Evolutionary conservation across 2,329 filamentous ascomycete genomes (phyloP).

Genomic region (Pezizomycotina sp.): DNA sequence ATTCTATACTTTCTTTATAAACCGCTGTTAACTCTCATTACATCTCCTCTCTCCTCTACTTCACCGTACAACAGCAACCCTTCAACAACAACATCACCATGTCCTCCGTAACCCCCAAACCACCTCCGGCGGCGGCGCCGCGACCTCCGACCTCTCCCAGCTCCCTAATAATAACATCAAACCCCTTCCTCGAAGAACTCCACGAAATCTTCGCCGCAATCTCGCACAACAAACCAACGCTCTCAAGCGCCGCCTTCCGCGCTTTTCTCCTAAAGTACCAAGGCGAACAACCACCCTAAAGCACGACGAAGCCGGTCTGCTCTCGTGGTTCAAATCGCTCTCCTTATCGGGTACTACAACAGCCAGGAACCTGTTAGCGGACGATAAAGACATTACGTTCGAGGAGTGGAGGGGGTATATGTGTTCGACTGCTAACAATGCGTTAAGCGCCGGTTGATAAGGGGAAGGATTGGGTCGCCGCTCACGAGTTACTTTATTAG

Average conservation of each 20-base stretch:
- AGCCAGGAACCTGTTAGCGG: not conserved
- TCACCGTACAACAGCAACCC: no score
- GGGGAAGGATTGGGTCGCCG: slow-evolving; percentile 41
- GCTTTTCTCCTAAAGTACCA: not conserved
- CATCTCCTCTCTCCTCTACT: no score
- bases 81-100: no score
- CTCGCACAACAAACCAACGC: slow-evolving; percentile 2
- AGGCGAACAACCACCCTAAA: not conserved
- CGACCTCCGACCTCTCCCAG: slow-evolving; percentile 9
- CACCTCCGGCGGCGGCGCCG: slow-evolving; percentile 17
- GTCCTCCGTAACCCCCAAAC: no score
- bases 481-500: slow-evolving; percentile 56
- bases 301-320: slow-evolving; percentile 2
- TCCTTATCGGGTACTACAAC: not conserved
- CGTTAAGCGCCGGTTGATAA: slow-evolving; percentile 19
- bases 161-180: slow-evolving; percentile 16
- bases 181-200: slow-evolving; percentile 17
- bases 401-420: slow-evolving; percentile 18
- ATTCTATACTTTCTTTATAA: no score
- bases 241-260: not conserved
- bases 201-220: slow-evolving; percentile 13
- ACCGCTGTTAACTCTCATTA: no score
- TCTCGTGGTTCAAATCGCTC: slow-evolving; percentile 5
- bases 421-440: slow-evolving; percentile 15
- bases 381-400: slow-evolving; percentile 8